Evolutionary conservation across 2,329 filamentous ascomycete genomes (phyloP).

Genomic region (Lachnellula arida): DNA sequence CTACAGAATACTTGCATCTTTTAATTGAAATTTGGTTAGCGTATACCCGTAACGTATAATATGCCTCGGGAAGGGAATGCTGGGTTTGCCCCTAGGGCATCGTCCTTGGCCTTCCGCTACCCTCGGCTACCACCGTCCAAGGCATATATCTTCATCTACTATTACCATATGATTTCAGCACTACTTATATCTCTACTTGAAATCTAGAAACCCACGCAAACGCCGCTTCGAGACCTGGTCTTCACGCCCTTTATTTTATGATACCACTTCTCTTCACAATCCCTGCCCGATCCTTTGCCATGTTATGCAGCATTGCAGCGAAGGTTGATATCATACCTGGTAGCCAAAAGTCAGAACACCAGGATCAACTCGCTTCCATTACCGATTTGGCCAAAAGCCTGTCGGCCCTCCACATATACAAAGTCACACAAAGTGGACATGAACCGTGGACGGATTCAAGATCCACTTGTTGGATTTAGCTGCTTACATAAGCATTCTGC

Average conservation of each 20-base stretch:
- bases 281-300: slow-evolving; percentile 7
- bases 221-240: not conserved
- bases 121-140: not conserved
- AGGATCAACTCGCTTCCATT: slow-evolving; percentile 1
- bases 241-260: slow-evolving; percentile 2
- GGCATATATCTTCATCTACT: not conserved
- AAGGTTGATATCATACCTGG: slow-evolving; percentile 9
- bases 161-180: not conserved
- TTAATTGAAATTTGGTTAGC: slow-evolving; percentile 1
- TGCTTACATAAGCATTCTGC: too few relatives aligned
- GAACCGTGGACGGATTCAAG: not conserved
- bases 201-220: not conserved
- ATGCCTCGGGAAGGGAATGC: not conserved
- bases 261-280: slow-evolving; percentile 9
- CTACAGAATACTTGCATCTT: not conserved
- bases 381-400: slow-evolving; percentile 4
- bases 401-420: slow-evolving; percentile 1
- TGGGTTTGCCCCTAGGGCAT: too few relatives aligned
- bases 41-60: not conserved
- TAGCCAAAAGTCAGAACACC: slow-evolving; percentile 4
- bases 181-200: not conserved
- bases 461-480: too few relatives aligned
- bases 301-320: slow-evolving; percentile 23
- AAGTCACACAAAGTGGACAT: not conserved
- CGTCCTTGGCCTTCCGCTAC: too few relatives aligned